Conservation (phyloP, 345 rosid genomes). For the Rhodomyrtus tomentosa region DNA sequence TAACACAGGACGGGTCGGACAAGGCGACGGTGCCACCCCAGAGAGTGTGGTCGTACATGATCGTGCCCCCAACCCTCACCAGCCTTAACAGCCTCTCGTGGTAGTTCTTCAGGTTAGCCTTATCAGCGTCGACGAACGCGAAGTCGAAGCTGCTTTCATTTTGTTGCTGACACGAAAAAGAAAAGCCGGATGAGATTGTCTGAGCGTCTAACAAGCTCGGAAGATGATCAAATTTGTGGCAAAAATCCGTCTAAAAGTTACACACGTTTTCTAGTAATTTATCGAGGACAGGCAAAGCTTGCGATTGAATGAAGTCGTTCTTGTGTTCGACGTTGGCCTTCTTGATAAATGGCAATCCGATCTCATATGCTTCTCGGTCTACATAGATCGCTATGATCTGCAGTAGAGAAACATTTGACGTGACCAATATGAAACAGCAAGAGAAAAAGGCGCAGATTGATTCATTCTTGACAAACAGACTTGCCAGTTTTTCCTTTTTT, state of each 20-base stretch:
- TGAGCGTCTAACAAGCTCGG: not conserved
- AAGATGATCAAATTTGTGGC: not conserved
- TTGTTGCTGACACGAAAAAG: not conserved
- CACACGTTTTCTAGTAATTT: not conserved
- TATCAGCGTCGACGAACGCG: conserved; percentile 34
- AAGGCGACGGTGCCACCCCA: conserved; percentile 21
- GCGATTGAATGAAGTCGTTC: conserved; percentile 5
- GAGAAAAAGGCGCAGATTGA: not conserved
- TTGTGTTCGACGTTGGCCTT: conserved; percentile 37
- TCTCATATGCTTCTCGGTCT: conserved; percentile 16
- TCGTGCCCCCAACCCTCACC: conserved; percentile 20
- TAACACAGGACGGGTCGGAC: not conserved
- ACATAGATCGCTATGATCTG: conserved; percentile 14
- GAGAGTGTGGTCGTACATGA: conserved; percentile 24
- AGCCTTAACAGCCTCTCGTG: conserved; percentile 26
- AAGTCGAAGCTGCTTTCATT: conserved; percentile 31
- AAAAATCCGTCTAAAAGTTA: not conserved
- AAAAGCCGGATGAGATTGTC: not conserved
- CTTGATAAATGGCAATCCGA: conserved; percentile 26
- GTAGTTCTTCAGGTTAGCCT: conserved; percentile 14
- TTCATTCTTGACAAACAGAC: not conserved
- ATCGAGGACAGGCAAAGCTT: not conserved
- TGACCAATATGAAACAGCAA: too few relatives aligned
- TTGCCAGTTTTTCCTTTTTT: not conserved
- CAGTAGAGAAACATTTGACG: not conserved